These are phyloP conservation scores for Chrysochromulina parva DNA, from an alignment of 78 protist species.

Conservation along the genomic window DNA sequence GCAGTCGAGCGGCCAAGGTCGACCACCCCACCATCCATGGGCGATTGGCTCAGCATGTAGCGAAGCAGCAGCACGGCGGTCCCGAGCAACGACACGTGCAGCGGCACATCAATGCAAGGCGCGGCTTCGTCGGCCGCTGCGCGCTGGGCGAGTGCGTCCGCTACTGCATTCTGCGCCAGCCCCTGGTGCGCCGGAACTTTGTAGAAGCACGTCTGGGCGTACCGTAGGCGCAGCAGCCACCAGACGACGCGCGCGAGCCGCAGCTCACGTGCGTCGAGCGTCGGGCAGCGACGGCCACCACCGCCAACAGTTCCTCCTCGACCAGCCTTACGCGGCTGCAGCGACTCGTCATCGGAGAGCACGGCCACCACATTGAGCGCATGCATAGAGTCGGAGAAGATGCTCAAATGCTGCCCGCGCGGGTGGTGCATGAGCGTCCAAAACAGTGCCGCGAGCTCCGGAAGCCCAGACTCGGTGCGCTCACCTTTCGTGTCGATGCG, in stretches of 20 bases:
- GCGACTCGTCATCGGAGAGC: too few relatives aligned
- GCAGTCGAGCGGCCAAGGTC: too few relatives aligned
- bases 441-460: background rate
- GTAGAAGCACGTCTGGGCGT: background rate
- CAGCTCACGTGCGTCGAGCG: background rate
- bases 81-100: too few relatives aligned
- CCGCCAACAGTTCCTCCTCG: background rate
- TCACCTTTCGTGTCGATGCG: background rate
- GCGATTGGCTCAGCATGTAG: too few relatives aligned
- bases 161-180: background rate
- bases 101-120: background rate
- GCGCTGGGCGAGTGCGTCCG: slow-evolving; percentile 1
- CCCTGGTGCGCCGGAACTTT: background rate
- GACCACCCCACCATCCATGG: too few relatives aligned
- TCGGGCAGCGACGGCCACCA: background rate
- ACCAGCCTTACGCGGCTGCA: background rate
- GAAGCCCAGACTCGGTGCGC: background rate
- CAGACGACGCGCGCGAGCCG: background rate
- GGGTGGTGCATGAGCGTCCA: background rate
- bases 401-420: background rate
- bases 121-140: background rate
- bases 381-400: slow-evolving; percentile 1
- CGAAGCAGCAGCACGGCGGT: too few relatives aligned
- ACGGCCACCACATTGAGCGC: background rate
- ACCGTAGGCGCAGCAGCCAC: background rate